A percentile compares a stretch with the other conserved stretches of the same genome.
Evolutionary conservation across 306 rosid species (phyloP).

Genomic region (Acacia melanoxylon): DNA sequence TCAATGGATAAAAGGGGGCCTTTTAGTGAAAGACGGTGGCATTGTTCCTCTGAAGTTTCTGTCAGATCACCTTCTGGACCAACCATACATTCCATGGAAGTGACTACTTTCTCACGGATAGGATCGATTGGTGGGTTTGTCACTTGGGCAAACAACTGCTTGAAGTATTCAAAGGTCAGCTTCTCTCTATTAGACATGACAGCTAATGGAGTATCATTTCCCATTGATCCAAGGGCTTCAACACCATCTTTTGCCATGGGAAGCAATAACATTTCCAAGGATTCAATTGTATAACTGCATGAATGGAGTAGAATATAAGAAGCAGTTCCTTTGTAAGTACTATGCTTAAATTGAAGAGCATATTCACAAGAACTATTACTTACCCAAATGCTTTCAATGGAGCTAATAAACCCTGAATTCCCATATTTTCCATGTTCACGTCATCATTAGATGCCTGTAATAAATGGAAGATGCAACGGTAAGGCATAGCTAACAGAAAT

Average conservation of each 20-base stretch:
- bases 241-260: slow-evolving; percentile 98
- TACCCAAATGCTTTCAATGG: slow-evolving; percentile 98
- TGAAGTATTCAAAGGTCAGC: slow-evolving; percentile 92
- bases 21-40: slow-evolving; percentile 88
- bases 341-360: slow-evolving; percentile 34
- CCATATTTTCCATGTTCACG: slow-evolving; percentile 70
- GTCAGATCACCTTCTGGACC: slow-evolving; percentile 99
- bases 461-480: slow-evolving; percentile 26
- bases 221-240: slow-evolving; percentile 99
- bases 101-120: slow-evolving; percentile 94
- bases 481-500: slow-evolving; percentile 16
- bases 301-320: slow-evolving; percentile 24
- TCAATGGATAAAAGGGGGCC: slow-evolving; percentile 77
- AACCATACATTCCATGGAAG: slow-evolving; percentile 94
- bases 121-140: slow-evolving; percentile 99
- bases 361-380: slow-evolving; percentile 29
- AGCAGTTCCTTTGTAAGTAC: slow-evolving; percentile 26
- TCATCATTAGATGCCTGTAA: slow-evolving; percentile 66
- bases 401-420: slow-evolving; percentile 74
- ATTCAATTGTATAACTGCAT: slow-evolving; percentile 83
- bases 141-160: slow-evolving; percentile 99
- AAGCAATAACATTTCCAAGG: slow-evolving; percentile 92
- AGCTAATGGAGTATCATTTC: slow-evolving; percentile 93
- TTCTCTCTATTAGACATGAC: slow-evolving; percentile 94
- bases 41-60: slow-evolving; percentile 87